These are phyloP conservation scores for Hemileia vastatrix DNA, from an alignment of 1,284 basidiomycete species.

Conservation along the genomic window DNA sequence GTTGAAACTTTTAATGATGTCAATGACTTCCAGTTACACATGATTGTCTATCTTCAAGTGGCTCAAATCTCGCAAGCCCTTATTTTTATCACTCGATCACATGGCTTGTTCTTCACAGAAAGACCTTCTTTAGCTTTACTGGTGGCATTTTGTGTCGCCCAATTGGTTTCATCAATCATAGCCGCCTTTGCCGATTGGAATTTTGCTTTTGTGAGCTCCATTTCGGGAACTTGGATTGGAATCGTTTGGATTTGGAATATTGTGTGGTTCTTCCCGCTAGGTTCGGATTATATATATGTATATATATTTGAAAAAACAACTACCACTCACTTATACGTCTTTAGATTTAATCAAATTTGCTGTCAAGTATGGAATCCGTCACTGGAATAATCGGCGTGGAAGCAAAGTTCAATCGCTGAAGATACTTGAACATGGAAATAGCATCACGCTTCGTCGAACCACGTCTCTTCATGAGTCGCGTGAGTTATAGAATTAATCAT, in stretches of 20 bases:
- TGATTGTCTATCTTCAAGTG: conserved; percentile 77
- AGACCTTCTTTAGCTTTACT: conserved; percentile 81
- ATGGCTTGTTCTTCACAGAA: conserved; percentile 97
- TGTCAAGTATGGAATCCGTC: conserved; percentile 18
- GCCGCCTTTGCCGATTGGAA: conserved; percentile 85
- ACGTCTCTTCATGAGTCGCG: conserved; percentile 14
- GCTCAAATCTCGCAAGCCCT: conserved; percentile 96
- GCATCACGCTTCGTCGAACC: conserved; percentile 18
- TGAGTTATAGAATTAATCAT: no score
- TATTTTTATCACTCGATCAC: conserved; percentile 93
- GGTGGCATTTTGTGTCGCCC: conserved; percentile 80
- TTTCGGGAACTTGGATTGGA: conserved; percentile 90
- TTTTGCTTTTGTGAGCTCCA: conserved; percentile 51
- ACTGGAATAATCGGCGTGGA: conserved; percentile 18
- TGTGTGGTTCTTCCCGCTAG: conserved; percentile 86
- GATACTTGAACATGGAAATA: conserved; percentile 1
- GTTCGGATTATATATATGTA: neutral
- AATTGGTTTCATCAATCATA: conserved; percentile 89
- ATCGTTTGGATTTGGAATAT: conserved; percentile 74
- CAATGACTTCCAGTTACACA: conserved; percentile 68
- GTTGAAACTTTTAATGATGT: conserved; percentile 48
- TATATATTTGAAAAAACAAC: neutral
- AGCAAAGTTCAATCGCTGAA: conserved; percentile 7
- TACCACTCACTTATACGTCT: neutral
- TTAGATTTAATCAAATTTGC: conserved; percentile 22